Conservation (phyloP, 2,329 filamentous ascomycete genomes). For the Metarhizium sp. region DNA sequence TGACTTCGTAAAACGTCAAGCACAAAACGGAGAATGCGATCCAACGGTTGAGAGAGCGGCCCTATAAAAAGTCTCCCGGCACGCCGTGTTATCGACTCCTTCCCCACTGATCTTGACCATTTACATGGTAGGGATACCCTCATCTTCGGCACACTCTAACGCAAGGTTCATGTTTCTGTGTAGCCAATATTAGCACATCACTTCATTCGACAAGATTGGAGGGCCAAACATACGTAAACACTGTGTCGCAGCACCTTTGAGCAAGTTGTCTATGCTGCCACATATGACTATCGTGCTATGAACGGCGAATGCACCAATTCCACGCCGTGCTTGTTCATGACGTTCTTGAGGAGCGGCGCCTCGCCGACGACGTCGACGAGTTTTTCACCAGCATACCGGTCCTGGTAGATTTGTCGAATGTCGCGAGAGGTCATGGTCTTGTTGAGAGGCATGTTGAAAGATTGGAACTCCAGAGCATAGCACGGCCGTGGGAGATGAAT, state of each 20-base stretch:
- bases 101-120: background rate
- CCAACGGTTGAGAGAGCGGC: too few species aligned
- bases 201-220: background rate
- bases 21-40: too few species aligned
- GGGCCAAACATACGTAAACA: constrained; percentile 63
- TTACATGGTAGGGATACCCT: constrained; percentile 62
- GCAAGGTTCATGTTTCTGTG: constrained; percentile 86
- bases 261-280: constrained; percentile 84
- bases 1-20: too few species aligned
- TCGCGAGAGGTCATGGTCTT: constrained; percentile 84
- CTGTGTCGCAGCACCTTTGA: constrained; percentile 89
- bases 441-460: constrained; percentile 80
- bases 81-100: too few species aligned
- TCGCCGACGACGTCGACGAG: constrained; percentile 89
- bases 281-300: constrained; percentile 81
- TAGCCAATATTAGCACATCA: constrained; percentile 43
- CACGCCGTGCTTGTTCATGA: constrained; percentile 75
- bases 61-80: too few species aligned
- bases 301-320: constrained; percentile 96
- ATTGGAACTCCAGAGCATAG: constrained; percentile 84
- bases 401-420: constrained; percentile 90
- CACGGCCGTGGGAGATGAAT: constrained; percentile 71
- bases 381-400: constrained; percentile 91
- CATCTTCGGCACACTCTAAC: constrained; percentile 80
- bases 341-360: constrained; percentile 74